Percentiles rank a stretch among this genome's conserved stretches.
Conservation (phyloP, 371 early-diverging fungal species). For the Chytridium lagenaria region DNA sequence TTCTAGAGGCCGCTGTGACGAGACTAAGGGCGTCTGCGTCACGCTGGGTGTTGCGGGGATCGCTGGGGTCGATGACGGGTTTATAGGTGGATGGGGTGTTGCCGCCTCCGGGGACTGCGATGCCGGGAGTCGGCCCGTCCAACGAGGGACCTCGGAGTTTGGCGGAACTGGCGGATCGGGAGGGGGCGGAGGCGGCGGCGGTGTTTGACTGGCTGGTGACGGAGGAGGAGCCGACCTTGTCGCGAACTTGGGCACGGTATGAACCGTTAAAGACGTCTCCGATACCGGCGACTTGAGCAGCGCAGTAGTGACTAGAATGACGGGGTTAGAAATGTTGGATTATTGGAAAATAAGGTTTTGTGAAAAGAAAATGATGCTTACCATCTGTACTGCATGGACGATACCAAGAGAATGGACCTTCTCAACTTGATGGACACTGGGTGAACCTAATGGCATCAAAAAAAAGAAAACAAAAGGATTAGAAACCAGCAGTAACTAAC, state of each 20-base stretch:
- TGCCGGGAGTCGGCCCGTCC: too few relatives aligned
- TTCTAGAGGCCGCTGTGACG: slow-evolving; percentile 15
- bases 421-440: not conserved
- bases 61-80: slow-evolving; percentile 2
- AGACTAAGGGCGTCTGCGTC: slow-evolving; percentile 10
- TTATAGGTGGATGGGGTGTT: not conserved
- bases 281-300: not conserved
- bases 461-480: too few relatives aligned
- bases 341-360: too few relatives aligned
- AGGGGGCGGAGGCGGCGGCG: too few relatives aligned
- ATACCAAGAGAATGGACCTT: not conserved
- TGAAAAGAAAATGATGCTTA: too few relatives aligned
- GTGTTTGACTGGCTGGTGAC: not conserved
- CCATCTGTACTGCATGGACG: not conserved
- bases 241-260: not conserved
- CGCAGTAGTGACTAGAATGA: not conserved
- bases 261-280: not conserved
- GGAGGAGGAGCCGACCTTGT: not conserved
- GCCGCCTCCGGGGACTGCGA: not conserved
- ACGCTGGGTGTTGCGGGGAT: not conserved
- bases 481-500: too few relatives aligned
- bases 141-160: too few relatives aligned
- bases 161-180: too few relatives aligned
- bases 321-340: too few relatives aligned
- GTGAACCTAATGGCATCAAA: not conserved